A percentile compares a stretch with the other conserved stretches of the same genome.
These are phyloP conservation scores for Talaromyces sp. DNA, from an alignment of 2,329 filamentous ascomycete species.

Conservation along the genomic window DNA sequence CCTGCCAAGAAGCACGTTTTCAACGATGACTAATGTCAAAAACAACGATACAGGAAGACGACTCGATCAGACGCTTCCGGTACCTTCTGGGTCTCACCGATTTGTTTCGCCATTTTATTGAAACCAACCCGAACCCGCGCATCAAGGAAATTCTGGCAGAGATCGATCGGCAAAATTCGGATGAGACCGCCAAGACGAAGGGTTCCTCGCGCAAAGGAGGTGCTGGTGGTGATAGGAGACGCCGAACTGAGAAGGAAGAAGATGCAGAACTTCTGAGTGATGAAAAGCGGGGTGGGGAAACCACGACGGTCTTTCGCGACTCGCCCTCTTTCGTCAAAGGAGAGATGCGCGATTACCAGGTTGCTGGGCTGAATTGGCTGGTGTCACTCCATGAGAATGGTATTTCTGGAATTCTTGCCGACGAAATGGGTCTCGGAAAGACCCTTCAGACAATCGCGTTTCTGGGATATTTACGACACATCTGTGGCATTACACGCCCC, in stretches of 20 bases:
- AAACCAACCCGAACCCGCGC: conserved; percentile 90
- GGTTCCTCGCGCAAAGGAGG: conserved; percentile 76
- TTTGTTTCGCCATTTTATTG: conserved; percentile 97
- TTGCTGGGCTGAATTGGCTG: conserved; percentile 94
- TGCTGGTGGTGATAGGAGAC: conserved; percentile 69
- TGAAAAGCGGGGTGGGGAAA: conserved; percentile 80
- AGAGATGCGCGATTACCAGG: conserved; percentile 92
- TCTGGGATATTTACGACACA: conserved; percentile 86
- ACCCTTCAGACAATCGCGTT: conserved; percentile 97
- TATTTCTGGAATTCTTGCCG: conserved; percentile 94
- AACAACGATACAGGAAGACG: conserved; percentile 65
- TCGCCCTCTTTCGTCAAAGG: conserved; percentile 87
- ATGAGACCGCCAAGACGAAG: conserved; percentile 63
- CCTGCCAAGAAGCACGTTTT: background rate
- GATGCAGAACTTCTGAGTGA: conserved; percentile 84
- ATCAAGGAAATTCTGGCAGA: conserved; percentile 91
- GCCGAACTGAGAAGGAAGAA: conserved; percentile 95
- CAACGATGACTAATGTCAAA: background rate
- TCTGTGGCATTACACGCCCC: conserved; percentile 83
- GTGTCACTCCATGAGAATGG: conserved; percentile 97
- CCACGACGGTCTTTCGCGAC: conserved; percentile 87
- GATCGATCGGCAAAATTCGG: conserved; percentile 88
- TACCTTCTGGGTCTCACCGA: conserved; percentile 94
- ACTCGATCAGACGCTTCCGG: conserved; percentile 87
- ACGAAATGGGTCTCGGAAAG: conserved; percentile 98